Base-by-base conservation (phyloP, 805 yeast species). In the Lipomyces mesembrius region DNA sequence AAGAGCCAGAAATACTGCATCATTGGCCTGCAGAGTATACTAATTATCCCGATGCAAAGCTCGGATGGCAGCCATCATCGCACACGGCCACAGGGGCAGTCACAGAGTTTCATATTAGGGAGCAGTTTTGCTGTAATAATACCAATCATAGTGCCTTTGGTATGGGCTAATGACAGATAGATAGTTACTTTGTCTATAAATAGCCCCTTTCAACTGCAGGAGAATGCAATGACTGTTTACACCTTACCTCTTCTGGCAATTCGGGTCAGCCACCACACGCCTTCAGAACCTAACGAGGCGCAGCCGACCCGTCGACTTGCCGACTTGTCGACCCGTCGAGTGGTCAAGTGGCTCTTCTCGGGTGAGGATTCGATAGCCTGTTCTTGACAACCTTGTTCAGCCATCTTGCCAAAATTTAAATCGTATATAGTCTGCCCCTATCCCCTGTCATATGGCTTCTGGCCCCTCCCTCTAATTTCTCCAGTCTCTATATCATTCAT, bases 341-440 rank as follows among this genome's bases (percentile, higher is more conserved):
- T 29, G 3, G 29, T 0, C 29, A 1, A 29, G 32, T 7, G 7
- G 32, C 7, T 29, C 7, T 29, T 4, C 32, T 37, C 43, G 43
- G 43, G 43, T 37, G 5, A 12, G 43, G 43, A 6, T 6, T 29
- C 6, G 1, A 3, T 27, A 2, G 29, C 29, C 3, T 2, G 49
- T n/a, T 35, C 2, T 35, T 35, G 14, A 43, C 32, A 29, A 29
- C 32, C 32, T 43, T 43, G 22, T 43, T 43, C 49, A 43, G 49
- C 49, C 49, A 22, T 12, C 49, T 6, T 6, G 49, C 49, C 49
- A n/a, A 43, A 37, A 17, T n/a, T 43, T 29, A 43, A 43, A 22
- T 43, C 49, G 22, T 43, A 43, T 43, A 43, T 43, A 43, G 20
- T 43, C 22, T 43, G 49, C 49, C 49, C 49, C 49, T 43, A n/a